Evolutionary conservation across 352 stramenopile species (phyloP), one percentile per base, ranked within the genome.

Genomic region (Blastocystis sp.): DNA sequence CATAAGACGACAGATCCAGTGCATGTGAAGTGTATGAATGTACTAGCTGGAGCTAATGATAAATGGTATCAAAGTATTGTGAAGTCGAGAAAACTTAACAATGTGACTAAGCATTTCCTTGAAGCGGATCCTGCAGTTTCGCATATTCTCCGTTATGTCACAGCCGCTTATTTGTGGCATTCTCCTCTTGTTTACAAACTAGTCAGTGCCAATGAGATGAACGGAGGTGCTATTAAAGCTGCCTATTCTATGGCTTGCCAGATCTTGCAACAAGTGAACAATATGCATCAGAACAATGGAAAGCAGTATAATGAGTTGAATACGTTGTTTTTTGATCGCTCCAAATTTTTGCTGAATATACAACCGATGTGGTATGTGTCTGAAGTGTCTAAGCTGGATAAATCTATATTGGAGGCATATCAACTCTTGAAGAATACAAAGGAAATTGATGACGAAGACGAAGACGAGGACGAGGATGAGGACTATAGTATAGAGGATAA

Each of bases 391-490:
- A 7, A 41, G 39, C 43, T 85, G 8, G 53, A 47, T 9, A 26
- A 16, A 8, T 30, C 73, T 5, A 65, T 85, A 16, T 30, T 3
- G 26, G 53, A 65, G 5, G 26, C 73, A 6, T 85, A 85, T 65
- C 73, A 85, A 43, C 47, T 85, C 43, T 43, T 85, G 73, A 69
- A 68, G 53, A 85, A 85, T 37, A 34, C 50, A 20, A 85, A 85
- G 20, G 73, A 85, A 37, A 55, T 85, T n/a, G 73, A n/a, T 13
- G 20, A 68, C 3, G 73, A 54, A 43, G 73, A 85, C 37, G 73
- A 85, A 4, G 73, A 85, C 3, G 73, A 85, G 50, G 63, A 73
- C 2, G 73, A 85, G 39, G 69, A 81, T n/a, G 73, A 66, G 56
- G 63, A 73, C 20, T 20, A 11, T 9, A 18, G 20, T n/a, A n/a